Percentiles rank a stretch among this genome's conserved stretches.
Evolutionary conservation across 2,329 filamentous ascomycete species (phyloP).

Genomic region (Malbranchea zuffiana): DNA sequence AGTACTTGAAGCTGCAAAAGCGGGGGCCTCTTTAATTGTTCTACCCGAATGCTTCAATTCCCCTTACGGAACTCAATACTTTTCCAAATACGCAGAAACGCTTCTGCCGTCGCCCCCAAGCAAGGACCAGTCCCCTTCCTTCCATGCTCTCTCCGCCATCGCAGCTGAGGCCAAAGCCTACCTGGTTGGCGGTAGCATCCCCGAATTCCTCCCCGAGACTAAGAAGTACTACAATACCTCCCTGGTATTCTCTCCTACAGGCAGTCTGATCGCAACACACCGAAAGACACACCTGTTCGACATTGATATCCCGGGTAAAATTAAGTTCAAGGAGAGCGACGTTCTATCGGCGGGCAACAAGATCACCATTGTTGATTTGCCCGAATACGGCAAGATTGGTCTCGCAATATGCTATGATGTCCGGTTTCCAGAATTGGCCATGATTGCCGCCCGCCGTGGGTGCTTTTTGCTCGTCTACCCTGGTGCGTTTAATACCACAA

Average conservation of each 20-base stretch:
- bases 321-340: constrained; percentile 81
- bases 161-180: constrained; percentile 70
- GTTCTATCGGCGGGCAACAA: constrained; percentile 77
- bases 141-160: constrained; percentile 69
- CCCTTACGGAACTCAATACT: constrained; percentile 84
- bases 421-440: constrained; percentile 88
- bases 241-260: constrained; percentile 67
- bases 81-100: constrained; percentile 82
- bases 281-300: constrained; percentile 95
- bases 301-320: constrained; percentile 92
- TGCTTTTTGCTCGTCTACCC: constrained; percentile 84
- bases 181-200: constrained; percentile 84
- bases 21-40: constrained; percentile 75
- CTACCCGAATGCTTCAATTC: constrained; percentile 99
- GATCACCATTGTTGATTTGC: constrained; percentile 73
- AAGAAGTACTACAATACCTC: constrained; percentile 85
- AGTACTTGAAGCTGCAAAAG: constrained; percentile 65
- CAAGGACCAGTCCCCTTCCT: constrained; percentile 62
- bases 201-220: constrained; percentile 57
- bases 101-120: constrained; percentile 68
- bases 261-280: constrained; percentile 73
- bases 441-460: constrained; percentile 73
- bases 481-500: constrained; percentile 93
- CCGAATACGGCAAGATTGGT: constrained; percentile 76
- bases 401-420: constrained; percentile 97